Conservation (phyloP, 768 basidiomycete genomes). For the Leucogyrophana mollusca region DNA sequence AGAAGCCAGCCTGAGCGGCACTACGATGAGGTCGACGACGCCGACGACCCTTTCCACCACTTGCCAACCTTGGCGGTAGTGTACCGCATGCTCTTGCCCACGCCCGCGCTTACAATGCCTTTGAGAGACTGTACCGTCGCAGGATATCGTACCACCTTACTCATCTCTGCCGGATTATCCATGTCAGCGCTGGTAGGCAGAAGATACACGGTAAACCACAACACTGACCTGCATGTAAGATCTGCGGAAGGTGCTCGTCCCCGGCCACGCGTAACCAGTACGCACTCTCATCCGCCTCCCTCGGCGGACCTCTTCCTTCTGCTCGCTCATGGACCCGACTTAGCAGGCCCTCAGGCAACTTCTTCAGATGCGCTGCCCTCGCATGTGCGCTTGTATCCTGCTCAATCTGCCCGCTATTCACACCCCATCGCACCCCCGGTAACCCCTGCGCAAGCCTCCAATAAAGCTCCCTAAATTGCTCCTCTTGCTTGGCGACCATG, state of each 20-base stretch:
- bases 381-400: constrained; percentile 75
- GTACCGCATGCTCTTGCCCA: constrained; percentile 78
- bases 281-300: constrained; percentile 67
- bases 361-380: constrained; percentile 70
- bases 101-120: constrained; percentile 80
- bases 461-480: constrained; percentile 88
- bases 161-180: constrained; percentile 54
- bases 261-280: constrained; percentile 76
- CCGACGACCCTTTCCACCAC: constrained; percentile 59
- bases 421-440: constrained; percentile 77
- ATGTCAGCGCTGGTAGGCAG: background rate
- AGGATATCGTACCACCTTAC: constrained; percentile 75
- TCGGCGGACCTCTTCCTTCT: constrained; percentile 28
- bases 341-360: constrained; percentile 72
- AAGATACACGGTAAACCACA: background rate
- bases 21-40: constrained; percentile 7
- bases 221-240: constrained; percentile 53
- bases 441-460: constrained; percentile 72
- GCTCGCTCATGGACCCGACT: constrained; percentile 45
- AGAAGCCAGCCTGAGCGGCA: background rate
- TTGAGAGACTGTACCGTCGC: constrained; percentile 85
- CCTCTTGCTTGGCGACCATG: constrained; percentile 80
- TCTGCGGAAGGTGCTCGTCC: constrained; percentile 52
- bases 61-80: constrained; percentile 76
- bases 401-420: constrained; percentile 49